Evolutionary conservation across 2,329 filamentous ascomycete species (phyloP).

Genomic region (Zymoseptoria tritici): DNA sequence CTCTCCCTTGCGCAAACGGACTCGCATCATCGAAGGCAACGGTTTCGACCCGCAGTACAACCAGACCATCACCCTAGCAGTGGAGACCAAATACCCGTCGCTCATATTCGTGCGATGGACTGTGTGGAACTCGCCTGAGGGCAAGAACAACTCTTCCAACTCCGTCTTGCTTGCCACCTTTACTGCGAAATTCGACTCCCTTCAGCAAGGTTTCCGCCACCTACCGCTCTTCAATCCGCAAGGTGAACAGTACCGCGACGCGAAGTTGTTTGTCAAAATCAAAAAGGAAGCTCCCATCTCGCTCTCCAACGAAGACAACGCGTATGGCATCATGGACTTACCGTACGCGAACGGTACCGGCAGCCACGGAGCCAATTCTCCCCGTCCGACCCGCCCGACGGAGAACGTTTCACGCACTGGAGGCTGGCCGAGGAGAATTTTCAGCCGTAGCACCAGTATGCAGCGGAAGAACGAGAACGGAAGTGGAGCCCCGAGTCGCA

Average conservation of each 20-base stretch:
- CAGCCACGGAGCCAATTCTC: conserved; percentile 12
- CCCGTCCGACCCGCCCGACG: conserved; percentile 22
- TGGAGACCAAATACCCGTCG: conserved; percentile 91
- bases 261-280: conserved; percentile 86
- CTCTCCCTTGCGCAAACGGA: conserved; percentile 69
- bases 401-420: not conserved
- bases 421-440: conserved; percentile 34
- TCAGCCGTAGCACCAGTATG: conserved; percentile 38
- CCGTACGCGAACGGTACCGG: not conserved
- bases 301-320: conserved; percentile 23
- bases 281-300: conserved; percentile 46
- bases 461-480: conserved; percentile 24
- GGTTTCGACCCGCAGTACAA: conserved; percentile 90
- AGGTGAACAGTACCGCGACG: conserved; percentile 90
- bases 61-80: conserved; percentile 65
- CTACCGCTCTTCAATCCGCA: conserved; percentile 80
- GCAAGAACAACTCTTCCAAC: conserved; percentile 56
- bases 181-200: conserved; percentile 81
- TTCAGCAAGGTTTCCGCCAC: conserved; percentile 89
- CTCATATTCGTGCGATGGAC: conserved; percentile 90
- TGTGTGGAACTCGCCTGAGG: conserved; percentile 78
- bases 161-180: conserved; percentile 70
- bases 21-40: conserved; percentile 74
- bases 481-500: conserved; percentile 8
- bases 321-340: conserved; percentile 20